Base-by-base conservation (phyloP, 2,329 filamentous ascomycete genomes). In the Cladosporium sp. region DNA sequence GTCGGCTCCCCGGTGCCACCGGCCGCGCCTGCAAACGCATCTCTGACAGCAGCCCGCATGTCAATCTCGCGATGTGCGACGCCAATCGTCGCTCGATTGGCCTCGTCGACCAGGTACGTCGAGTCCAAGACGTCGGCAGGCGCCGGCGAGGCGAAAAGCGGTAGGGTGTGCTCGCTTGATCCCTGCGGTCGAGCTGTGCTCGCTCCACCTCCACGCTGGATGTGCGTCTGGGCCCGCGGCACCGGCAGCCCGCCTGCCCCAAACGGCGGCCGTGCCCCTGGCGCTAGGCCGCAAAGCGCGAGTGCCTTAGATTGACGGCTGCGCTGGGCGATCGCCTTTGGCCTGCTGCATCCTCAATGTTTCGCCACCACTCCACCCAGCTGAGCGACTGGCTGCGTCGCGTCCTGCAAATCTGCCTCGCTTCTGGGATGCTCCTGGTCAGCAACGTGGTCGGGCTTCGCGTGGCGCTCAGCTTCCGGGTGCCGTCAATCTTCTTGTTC, bases 1-100 rank as follows among this genome's bases (percentile, higher is more conserved):
- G 37, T 31, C 46, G 46, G 46, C 38, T 49, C 46, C 46, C 46
- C 46, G 22, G 46, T 49, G 38, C 46, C 37, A 49, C 46, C 38
- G 35, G 35, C 13, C n/a, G 46, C 46, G 40, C 38, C 46, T n/a
- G 28, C 46, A 49, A 49, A 49, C 38, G 38, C 46, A 43, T 35
- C 22, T 37, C 16, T 22, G 38, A 38, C 46, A 49, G 46, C 46
- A 35, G 31, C 38, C 19, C 37, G 38, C 37, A 32, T 14, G 46
- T 28, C 46, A 46, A 33, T 35, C 18, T 46, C 44, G 44, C 33
- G 33, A 31, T 43, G 38, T 35, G 16, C 22, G 13, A 43, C 38
- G 46, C 37, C 14, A 16, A 10, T n/a, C 40, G 10, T 7, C 10
- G 46, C 6, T 9, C 31, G 14, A 49, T 49, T 49, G 46, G 46